phyloP scores from a whole-genome alignment of 1,139 yeast species.

The Yamadazyma pseudoaaseri region DNA sequence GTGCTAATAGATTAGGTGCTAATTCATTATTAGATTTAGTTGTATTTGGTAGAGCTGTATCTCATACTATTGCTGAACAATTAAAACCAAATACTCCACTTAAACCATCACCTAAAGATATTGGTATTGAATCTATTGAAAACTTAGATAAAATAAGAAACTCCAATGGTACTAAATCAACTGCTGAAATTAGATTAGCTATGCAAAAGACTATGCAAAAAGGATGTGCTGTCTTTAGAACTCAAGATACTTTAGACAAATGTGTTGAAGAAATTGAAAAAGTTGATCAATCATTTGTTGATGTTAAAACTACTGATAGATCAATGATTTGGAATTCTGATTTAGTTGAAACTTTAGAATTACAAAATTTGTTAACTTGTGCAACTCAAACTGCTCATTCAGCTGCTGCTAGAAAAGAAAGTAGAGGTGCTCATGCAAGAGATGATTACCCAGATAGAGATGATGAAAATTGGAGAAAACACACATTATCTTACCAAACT shows the following conservation, averaged over 20 bases:
- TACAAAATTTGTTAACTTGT: conserved; percentile 95
- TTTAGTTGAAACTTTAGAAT: conserved; percentile 91
- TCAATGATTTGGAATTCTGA: conserved; percentile 99
- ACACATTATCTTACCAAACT: conserved; percentile 89
- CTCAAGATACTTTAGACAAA: conserved; percentile 85
- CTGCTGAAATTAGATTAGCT: conserved; percentile 84
- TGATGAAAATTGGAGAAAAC: conserved; percentile 97
- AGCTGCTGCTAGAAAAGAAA: conserved; percentile 94
- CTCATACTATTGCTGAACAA: conserved; percentile 84
- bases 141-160: conserved; percentile 87
- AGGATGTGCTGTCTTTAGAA: conserved; percentile 97
- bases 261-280: conserved; percentile 81
- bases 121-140: conserved; percentile 87
- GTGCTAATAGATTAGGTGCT: conserved; percentile 99
- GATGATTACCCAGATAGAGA: conserved; percentile 97
- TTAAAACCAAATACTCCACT: conserved; percentile 89
- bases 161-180: conserved; percentile 75
- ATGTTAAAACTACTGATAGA: conserved; percentile 86
- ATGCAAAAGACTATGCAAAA: conserved; percentile 98
- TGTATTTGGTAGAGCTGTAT: conserved; percentile 97
- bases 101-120: conserved; percentile 70
- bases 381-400: conserved; percentile 95
- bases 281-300: conserved; percentile 68
- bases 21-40: conserved; percentile 97
- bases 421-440: conserved; percentile 99